These are phyloP conservation scores for Theileria orientalis DNA, from an alignment of 169 alveolate genomes.

Conservation along the genomic window DNA sequence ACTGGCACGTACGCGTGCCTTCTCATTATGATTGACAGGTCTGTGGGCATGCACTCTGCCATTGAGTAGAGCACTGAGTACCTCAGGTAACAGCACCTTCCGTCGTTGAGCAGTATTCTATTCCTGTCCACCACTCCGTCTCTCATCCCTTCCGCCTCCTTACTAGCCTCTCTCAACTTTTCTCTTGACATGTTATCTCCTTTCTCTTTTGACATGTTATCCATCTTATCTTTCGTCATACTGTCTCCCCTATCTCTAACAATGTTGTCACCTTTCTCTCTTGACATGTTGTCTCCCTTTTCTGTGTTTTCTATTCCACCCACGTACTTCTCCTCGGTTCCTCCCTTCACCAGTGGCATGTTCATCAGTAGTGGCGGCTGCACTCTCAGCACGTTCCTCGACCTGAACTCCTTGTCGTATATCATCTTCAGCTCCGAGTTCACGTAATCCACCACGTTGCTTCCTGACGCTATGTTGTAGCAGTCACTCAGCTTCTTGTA, in stretches of 20 bases:
- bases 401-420: constrained; percentile 58
- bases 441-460: constrained; percentile 51
- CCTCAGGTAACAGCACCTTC: constrained; percentile 49
- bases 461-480: constrained; percentile 28
- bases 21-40: constrained; percentile 31
- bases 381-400: constrained; percentile 38
- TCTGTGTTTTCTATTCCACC: not conserved
- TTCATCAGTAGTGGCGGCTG: constrained; percentile 44
- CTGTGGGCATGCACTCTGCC: constrained; percentile 24
- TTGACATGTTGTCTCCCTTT: not conserved
- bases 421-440: constrained; percentile 45
- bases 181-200: not conserved
- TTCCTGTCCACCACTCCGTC: not conserved
- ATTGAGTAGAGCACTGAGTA: constrained; percentile 37
- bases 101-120: constrained; percentile 35
- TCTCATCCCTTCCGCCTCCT: not conserved
- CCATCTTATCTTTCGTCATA: not conserved
- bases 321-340: not conserved
- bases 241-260: not conserved
- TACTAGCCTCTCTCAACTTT: not conserved
- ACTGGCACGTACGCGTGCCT: constrained; percentile 52
- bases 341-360: not conserved
- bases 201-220: not conserved
- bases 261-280: not conserved
- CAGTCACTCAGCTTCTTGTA: constrained; percentile 23